Base-by-base conservation (phyloP, 1,284 basidiomycete genomes). In the Cerioporus squamosus region DNA sequence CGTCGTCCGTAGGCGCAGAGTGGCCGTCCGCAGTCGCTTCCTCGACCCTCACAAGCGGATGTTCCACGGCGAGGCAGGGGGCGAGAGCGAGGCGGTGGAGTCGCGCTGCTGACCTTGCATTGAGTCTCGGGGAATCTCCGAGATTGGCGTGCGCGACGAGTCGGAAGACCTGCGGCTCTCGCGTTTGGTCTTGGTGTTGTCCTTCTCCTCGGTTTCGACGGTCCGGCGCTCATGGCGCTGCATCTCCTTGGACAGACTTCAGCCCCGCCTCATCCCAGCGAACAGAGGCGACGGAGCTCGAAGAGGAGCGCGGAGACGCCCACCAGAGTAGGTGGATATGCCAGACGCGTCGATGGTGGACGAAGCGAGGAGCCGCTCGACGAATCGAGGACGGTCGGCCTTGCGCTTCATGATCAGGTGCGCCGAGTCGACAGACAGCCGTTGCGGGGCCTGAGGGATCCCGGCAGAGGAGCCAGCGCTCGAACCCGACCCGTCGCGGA, bases 211-310 rank as follows among this genome's bases (percentile, higher is more conserved):
- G 44, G 54, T n/a, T n/a, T 31, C 64, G 64, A 18, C 55, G 50
- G 56, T 58, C 36, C 71, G 72, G 57, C 80, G 73, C 61, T 84
- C 84, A 66, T 74, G 75, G 64, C 75, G 77, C 63, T 82, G 77
- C 62, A 71, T 70, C 70, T 84, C 84, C 61, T 79, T 81, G 5
- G n/a, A 80, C 81, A 1, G 79, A 83, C 66, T 82, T 76, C 44
- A 89, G 62, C 1, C 81, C 80, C 2, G 79, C 80, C 66, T 90
- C 90, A 61, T 88, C 86, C 88, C 89, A 90, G 46, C 77, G 73
- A 6, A 90, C 80, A 40, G 77, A 77, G 17, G 75, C 79, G 10
- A 71, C 76, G 17, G 80, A 79, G 59, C 79, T 80, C n/a, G 78
- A 78, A 1, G 81, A 81, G 3, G 81, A 83, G 17, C 82, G 72